A percentile compares a stretch with the other conserved stretches of the same genome.
These are phyloP conservation scores for Leucosporidium scottii DNA, from an alignment of 768 basidiomycete species.

Conservation along the genomic window DNA sequence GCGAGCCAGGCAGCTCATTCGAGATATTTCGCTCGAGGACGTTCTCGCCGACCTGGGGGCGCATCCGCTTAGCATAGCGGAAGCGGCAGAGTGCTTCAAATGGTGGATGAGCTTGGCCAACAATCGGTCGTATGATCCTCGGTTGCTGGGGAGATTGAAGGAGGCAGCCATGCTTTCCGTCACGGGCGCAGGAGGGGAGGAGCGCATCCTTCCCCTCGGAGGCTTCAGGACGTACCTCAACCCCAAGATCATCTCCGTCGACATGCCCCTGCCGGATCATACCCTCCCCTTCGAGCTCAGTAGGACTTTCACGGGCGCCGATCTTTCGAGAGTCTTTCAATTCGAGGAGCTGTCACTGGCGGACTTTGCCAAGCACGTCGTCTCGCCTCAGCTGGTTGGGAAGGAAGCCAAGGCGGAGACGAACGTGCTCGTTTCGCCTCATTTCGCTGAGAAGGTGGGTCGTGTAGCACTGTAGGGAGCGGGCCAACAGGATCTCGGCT, in stretches of 20 bases:
- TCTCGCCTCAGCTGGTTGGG: constrained; percentile 47
- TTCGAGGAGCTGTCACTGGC: constrained; percentile 70
- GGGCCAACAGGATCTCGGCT: too few species aligned
- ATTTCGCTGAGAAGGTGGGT: constrained; percentile 77
- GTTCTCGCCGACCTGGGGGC: constrained; percentile 67
- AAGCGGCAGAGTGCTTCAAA: constrained; percentile 72
- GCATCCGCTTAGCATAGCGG: constrained; percentile 61
- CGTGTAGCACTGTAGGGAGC: too few species aligned
- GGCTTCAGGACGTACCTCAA: constrained; percentile 66
- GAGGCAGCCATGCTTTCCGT: constrained; percentile 58
- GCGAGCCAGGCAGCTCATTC: constrained; percentile 58
- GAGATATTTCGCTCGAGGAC: constrained; percentile 69
- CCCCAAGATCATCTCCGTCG: constrained; percentile 58
- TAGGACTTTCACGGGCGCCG: constrained; percentile 52
- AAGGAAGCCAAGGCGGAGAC: constrained; percentile 45
- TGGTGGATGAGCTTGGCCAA: constrained; percentile 67
- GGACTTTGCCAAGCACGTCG: constrained; percentile 68
- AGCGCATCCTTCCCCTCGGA: constrained; percentile 60
- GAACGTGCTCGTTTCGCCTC: constrained; percentile 58
- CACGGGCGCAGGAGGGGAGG: constrained; percentile 40
- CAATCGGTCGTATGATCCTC: constrained; percentile 40
- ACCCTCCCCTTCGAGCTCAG: constrained; percentile 64
- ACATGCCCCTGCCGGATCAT: constrained; percentile 67
- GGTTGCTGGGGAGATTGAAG: constrained; percentile 56
- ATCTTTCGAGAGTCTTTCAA: constrained; percentile 55